Evolutionary conservation across 1,284 basidiomycete species (phyloP).

Genomic region (Apiotrichum porosum): DNA sequence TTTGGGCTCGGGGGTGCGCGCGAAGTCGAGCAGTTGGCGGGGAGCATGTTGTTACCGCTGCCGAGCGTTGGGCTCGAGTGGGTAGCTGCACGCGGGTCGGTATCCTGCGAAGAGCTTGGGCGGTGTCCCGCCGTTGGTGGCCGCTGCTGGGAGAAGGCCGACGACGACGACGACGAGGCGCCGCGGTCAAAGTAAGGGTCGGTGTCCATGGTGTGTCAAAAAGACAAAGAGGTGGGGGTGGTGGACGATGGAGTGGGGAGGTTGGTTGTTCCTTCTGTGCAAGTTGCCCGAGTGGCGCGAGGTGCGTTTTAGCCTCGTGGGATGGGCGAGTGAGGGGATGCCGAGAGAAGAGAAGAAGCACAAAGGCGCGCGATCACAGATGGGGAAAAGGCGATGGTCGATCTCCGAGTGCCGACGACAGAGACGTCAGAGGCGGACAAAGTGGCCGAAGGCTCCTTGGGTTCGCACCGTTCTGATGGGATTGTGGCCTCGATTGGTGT

Average conservation of each 20-base stretch:
- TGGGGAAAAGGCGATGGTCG: too few species aligned
- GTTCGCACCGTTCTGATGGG: too few species aligned
- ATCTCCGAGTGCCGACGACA: too few species aligned
- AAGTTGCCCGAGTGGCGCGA: not conserved
- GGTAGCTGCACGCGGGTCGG: constrained; percentile 7
- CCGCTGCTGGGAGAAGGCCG: constrained; percentile 9
- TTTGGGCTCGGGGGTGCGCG: constrained; percentile 11
- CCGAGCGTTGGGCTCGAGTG: constrained; percentile 11
- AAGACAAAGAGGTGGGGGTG: not conserved
- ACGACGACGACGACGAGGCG: constrained; percentile 1
- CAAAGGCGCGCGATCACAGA: too few species aligned
- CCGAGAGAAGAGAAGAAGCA: too few species aligned
- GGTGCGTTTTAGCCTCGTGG: too few species aligned
- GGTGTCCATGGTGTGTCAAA: constrained; percentile 12
- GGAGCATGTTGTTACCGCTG: not conserved
- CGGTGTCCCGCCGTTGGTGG: constrained; percentile 8
- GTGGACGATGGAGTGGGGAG: not conserved
- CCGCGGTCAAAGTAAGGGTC: constrained; percentile 16
- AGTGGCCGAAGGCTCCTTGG: too few species aligned
- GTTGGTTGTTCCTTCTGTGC: too few species aligned
- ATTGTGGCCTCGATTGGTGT: too few species aligned
- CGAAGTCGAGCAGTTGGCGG: not conserved
- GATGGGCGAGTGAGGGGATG: too few species aligned
- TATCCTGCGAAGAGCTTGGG: constrained; percentile 5
- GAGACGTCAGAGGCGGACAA: too few species aligned